A percentile compares a stretch with the other conserved stretches of the same genome.
These are phyloP conservation scores for Dictyostelium capitatum DNA, from an alignment of 78 protist species.

Conservation along the genomic window DNA sequence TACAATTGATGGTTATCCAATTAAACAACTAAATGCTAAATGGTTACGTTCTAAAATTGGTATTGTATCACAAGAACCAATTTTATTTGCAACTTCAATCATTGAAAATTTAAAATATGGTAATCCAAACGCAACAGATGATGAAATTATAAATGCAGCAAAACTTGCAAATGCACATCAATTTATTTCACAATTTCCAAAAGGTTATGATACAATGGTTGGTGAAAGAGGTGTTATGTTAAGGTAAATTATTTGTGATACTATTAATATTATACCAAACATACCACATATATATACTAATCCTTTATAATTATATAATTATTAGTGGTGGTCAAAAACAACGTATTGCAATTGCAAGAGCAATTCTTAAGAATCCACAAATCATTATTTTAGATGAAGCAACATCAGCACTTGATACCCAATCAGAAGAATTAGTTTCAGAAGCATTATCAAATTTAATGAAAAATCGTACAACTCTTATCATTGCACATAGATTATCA, in stretches of 20 bases:
- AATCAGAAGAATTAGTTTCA: slow-evolving; percentile 91
- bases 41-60: slow-evolving; percentile 84
- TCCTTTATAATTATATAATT: slow-evolving; percentile 81
- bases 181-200: slow-evolving; percentile 91
- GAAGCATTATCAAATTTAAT: slow-evolving; percentile 34
- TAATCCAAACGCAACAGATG: slow-evolving; percentile 51
- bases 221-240: slow-evolving; percentile 93
- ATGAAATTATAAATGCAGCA: slow-evolving; percentile 87
- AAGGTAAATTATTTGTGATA: slow-evolving; percentile 45
- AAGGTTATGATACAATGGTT: slow-evolving; percentile 91
- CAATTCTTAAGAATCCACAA: slow-evolving; percentile 84
- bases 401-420: slow-evolving; percentile 94
- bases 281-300: too few species aligned
- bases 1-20: slow-evolving; percentile 87
- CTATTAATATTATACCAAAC: too few species aligned
- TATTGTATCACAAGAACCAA: slow-evolving; percentile 91
- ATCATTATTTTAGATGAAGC: slow-evolving; percentile 94
- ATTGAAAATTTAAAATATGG: slow-evolving; percentile 91
- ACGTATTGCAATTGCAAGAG: slow-evolving; percentile 95
- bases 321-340: slow-evolving; percentile 96
- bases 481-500: slow-evolving; percentile 96
- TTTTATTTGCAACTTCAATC: slow-evolving; percentile 90
- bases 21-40: slow-evolving; percentile 40
- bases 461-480: slow-evolving; percentile 87
- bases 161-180: slow-evolving; percentile 95